A percentile compares a stretch with the other conserved stretches of the same genome.
phyloP scores from a whole-genome alignment of 352 stramenopile genomes.

The Globisporangium irregulare region DNA sequence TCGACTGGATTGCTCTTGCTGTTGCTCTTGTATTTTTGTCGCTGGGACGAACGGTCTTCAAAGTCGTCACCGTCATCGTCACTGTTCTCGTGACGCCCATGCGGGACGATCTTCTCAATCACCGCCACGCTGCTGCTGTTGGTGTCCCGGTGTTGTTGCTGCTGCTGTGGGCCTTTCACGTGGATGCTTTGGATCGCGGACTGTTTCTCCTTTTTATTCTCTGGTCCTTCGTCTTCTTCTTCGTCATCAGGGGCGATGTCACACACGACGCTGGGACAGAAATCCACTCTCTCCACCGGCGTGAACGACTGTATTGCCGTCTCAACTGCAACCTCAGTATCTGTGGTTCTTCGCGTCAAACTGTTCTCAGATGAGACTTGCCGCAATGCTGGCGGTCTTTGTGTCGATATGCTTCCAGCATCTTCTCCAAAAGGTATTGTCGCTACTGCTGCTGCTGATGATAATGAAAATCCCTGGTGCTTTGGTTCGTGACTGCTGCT shows the following conservation, averaged over 20 bases:
- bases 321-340: neutral
- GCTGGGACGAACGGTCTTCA: neutral
- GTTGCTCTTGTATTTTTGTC: neutral
- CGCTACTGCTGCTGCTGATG: neutral
- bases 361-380: slow-evolving; percentile 31
- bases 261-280: slow-evolving; percentile 34
- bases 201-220: neutral
- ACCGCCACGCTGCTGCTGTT: neutral
- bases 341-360: slow-evolving; percentile 2
- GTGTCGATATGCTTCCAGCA: too few relatives aligned
- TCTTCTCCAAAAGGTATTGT: neutral
- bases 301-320: slow-evolving; percentile 3
- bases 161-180: neutral
- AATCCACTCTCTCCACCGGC: slow-evolving; percentile 13
- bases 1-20: neutral
- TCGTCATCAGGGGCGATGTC: slow-evolving; percentile 27
- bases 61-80: slow-evolving; percentile 2
- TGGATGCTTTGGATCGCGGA: slow-evolving; percentile 13
- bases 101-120: slow-evolving; percentile 18
- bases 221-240: neutral
- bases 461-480: neutral
- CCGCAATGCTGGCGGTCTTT: slow-evolving; percentile 13
- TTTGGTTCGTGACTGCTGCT: neutral
- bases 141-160: neutral
- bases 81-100: slow-evolving; percentile 3